Conservation (phyloP, 352 stramenopile genomes). For the Phytophthora pseudosyringae region DNA sequence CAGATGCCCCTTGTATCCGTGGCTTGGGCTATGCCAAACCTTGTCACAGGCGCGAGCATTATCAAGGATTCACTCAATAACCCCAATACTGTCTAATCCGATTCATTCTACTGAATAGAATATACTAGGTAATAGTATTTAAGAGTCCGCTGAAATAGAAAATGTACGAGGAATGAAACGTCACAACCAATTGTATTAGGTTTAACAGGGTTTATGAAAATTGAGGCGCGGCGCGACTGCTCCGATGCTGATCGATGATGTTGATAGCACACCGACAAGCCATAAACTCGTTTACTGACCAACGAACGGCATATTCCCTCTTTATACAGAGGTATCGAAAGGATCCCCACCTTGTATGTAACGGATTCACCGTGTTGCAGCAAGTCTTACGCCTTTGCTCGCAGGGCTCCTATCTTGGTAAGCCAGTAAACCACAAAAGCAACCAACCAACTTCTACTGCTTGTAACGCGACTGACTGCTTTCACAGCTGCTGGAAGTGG, state of each 20-base stretch:
- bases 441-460: background rate
- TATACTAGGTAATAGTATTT: no score
- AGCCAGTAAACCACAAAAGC: background rate
- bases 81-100: background rate
- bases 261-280: background rate
- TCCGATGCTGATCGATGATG: background rate
- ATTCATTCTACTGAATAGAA: no score
- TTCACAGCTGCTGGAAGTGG: no score
- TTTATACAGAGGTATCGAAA: background rate
- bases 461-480: background rate
- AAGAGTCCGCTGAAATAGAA: no score
- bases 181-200: constrained; percentile 1
- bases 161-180: background rate
- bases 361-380: constrained; percentile 13
- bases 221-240: background rate
- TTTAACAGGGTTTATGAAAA: no score
- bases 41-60: constrained; percentile 18
- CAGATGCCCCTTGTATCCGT: constrained; percentile 22
- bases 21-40: constrained; percentile 12
- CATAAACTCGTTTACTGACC: constrained; percentile 13
- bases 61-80: constrained; percentile 16
- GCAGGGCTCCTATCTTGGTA: background rate
- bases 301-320: constrained; percentile 10
- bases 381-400: background rate
- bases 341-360: constrained; percentile 12